phyloP scores from a whole-genome alignment of 176 grass and related monocot genomes.

The Dactylis glomerata region DNA sequence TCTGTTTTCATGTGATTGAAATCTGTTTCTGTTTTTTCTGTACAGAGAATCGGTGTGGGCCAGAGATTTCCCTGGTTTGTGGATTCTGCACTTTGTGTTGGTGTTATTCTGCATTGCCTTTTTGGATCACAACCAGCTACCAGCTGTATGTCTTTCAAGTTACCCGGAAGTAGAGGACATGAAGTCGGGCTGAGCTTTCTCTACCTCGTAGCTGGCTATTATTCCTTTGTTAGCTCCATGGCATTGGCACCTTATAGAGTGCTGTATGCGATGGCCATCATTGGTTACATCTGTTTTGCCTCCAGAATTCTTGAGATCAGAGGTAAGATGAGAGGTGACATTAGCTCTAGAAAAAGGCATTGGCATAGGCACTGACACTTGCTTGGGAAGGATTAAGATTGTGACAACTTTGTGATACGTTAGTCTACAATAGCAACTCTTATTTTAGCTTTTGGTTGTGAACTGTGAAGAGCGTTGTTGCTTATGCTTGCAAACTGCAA shows the following conservation, averaged over 20 bases:
- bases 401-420: neutral
- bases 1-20: too few relatives aligned
- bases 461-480: neutral
- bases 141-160: conserved; percentile 47
- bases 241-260: conserved; percentile 63
- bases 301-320: conserved; percentile 59
- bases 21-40: conserved; percentile 8
- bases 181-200: conserved; percentile 74
- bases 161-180: conserved; percentile 33
- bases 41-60: conserved; percentile 83
- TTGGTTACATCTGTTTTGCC: conserved; percentile 63
- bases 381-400: conserved; percentile 3
- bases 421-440: conserved; percentile 8
- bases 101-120: conserved; percentile 80
- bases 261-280: conserved; percentile 66
- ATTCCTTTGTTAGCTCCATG: conserved; percentile 64
- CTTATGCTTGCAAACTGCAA: neutral
- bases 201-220: conserved; percentile 80
- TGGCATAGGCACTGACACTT: conserved; percentile 70
- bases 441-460: neutral
- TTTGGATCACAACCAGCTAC: conserved; percentile 62
- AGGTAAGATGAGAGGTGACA: conserved; percentile 52
- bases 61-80: conserved; percentile 84
- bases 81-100: conserved; percentile 68
- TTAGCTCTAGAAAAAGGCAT: conserved; percentile 70